A percentile compares a stretch with the other conserved stretches of the same genome.
Conservation (phyloP, 192 early-diverging fungal genomes). For the Kappamyces sp. region DNA sequence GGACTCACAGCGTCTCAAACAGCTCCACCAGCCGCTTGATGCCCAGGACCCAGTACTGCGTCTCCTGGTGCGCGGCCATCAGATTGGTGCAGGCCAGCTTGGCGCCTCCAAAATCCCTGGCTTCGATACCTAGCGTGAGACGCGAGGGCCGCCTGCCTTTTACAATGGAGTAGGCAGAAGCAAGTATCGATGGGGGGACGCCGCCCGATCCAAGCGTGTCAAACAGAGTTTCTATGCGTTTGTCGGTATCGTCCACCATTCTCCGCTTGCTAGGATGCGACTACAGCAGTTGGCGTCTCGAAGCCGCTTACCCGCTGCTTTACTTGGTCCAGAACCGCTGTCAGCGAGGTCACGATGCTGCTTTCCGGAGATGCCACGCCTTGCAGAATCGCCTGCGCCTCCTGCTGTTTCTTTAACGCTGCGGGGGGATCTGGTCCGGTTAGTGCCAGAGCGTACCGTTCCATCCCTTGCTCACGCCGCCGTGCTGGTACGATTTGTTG, state of each 20-base stretch:
- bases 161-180: conserved; percentile 15
- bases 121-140: conserved; percentile 21
- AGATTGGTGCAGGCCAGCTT: conserved; percentile 18
- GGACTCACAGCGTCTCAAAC: neutral
- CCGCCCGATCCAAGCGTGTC: conserved; percentile 27
- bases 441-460: no score
- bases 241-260: conserved; percentile 44
- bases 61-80: conserved; percentile 37
- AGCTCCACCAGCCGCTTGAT: conserved; percentile 43
- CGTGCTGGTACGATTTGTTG: conserved; percentile 9
- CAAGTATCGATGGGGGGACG: conserved; percentile 23
- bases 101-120: conserved; percentile 26
- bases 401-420: conserved; percentile 5
- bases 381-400: conserved; percentile 22
- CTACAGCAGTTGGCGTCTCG: neutral
- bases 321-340: conserved; percentile 28
- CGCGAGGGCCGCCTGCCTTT: conserved; percentile 9
- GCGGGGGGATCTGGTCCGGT: conserved; percentile 1
- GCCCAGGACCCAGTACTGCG: conserved; percentile 40
- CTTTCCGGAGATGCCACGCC: conserved; percentile 22
- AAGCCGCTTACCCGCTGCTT: conserved; percentile 12
- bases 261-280: conserved; percentile 21
- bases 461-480: conserved; percentile 10
- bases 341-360: conserved; percentile 23
- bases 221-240: conserved; percentile 37